These are phyloP conservation scores for Trichomonas gallinae DNA, from an alignment of 208 protist genomes.

Conservation along the genomic window DNA sequence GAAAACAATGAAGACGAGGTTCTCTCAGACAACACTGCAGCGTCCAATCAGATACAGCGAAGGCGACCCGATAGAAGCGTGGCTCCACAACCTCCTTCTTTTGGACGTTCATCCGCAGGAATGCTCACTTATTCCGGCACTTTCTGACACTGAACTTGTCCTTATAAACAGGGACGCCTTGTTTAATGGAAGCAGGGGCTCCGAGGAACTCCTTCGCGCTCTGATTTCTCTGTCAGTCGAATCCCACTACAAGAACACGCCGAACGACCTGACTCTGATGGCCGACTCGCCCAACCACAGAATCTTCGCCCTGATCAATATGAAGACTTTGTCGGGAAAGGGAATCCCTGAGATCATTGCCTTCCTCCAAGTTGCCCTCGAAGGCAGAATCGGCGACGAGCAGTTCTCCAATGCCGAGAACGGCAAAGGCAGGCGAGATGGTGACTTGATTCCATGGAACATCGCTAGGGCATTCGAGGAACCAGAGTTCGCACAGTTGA, in stretches of 20 bases:
- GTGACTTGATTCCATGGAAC: slow-evolving; percentile 98
- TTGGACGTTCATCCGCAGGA: slow-evolving; percentile 57
- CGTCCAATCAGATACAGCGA: slow-evolving; percentile 91
- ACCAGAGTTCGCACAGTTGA: slow-evolving; percentile 66
- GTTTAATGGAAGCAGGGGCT: slow-evolving; percentile 86
- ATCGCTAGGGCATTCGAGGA: slow-evolving; percentile 66
- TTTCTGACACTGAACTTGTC: slow-evolving; percentile 76
- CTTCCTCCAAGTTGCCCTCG: slow-evolving; percentile 81
- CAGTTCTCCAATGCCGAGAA: neutral
- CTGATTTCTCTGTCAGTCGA: slow-evolving; percentile 31
- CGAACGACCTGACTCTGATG: slow-evolving; percentile 96
- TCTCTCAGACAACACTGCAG: slow-evolving; percentile 75
- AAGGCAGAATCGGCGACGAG: slow-evolving; percentile 63
- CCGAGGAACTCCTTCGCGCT: slow-evolving; percentile 40
- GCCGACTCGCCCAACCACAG: slow-evolving; percentile 94
- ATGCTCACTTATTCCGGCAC: slow-evolving; percentile 57
- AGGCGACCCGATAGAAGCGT: slow-evolving; percentile 71
- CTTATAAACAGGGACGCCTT: slow-evolving; percentile 93
- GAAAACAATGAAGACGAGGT: slow-evolving; percentile 43
- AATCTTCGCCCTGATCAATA: slow-evolving; percentile 78
- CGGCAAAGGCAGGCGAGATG: slow-evolving; percentile 31
- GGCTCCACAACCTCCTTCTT: slow-evolving; percentile 94
- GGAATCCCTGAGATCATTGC: slow-evolving; percentile 81
- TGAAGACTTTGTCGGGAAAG: neutral
- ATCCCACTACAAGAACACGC: slow-evolving; percentile 92